Evolutionary conservation across 768 basidiomycete species (phyloP), one percentile per base, ranked within the genome.

Genomic region (Boletus huronensis): DNA sequence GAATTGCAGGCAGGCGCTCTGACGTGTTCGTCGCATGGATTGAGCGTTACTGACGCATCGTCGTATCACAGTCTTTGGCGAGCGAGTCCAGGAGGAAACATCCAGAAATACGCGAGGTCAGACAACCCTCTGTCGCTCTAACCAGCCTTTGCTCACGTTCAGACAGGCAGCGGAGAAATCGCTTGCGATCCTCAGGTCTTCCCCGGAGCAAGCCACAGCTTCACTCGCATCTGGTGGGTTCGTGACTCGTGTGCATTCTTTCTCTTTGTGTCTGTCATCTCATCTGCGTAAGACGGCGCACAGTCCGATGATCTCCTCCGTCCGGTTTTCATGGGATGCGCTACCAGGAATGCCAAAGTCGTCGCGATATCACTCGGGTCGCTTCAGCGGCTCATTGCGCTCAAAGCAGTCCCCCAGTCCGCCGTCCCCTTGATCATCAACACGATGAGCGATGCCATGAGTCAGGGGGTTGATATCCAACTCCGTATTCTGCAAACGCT

Each of bases 381-480:
- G 0, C 79, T 98, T 19, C 94, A 97, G 68, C 83, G 96, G 40
- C 79, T 98, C 56, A 94, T 97, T 52, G 78, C 88, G 5, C 80
- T 94, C 54, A 87, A 87, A 69, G 92, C 90, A 21, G 90, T 96
- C 1, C 89, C 88, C 0, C 83, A 87, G 68, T 83, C 82, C 2
- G 83, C 86, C 0, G 87, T 96, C 0, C 84, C 90, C 1, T 70
- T 82, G 34, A 90, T 98, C 48, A 80, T 98, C 62, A 82, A 73
- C 42, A 96, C 88, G 0, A 88, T 99, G 83, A 82, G 78, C 53
- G 87, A 90, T 58, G 92, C 92, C 17, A 84, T 96, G 76, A 87
- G 82, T 28, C 93, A 96, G 68, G 97, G 94, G 6, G 95, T 98
- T 29, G 97, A 99, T 67, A 97, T 98, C 26, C 97, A 98, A 67